Conservation (phyloP, 139 green algal species). For the Chlamydomonas sphaeroides region DNA sequence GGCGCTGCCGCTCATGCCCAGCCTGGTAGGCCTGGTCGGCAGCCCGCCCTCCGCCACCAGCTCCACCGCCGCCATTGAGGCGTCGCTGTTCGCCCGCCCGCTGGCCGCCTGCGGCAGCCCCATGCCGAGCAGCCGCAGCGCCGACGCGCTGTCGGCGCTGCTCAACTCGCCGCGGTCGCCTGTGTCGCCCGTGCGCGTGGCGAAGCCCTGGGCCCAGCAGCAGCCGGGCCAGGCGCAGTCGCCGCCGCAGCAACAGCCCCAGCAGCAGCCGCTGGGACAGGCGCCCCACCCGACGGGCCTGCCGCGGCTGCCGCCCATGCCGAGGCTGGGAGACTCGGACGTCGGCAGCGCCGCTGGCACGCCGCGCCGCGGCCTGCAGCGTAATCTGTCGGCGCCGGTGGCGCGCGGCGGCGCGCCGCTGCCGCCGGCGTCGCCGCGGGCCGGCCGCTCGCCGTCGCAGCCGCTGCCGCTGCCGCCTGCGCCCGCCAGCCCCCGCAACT, state of each 20-base stretch:
- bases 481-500: no score
- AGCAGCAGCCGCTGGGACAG: no score
- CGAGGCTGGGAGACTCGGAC: no score
- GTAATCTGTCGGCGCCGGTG: not conserved
- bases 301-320: not conserved
- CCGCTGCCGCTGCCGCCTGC: no score
- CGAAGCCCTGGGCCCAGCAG: no score
- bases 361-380: not conserved
- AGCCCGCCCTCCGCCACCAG: not conserved
- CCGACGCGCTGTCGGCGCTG: slow-evolving; percentile 10
- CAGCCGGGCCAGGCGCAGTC: no score
- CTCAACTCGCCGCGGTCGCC: slow-evolving; percentile 19
- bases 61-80: not conserved
- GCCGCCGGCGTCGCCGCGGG: not conserved
- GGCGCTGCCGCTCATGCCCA: no score
- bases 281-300: no score
- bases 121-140: not conserved
- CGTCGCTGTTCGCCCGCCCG: not conserved
- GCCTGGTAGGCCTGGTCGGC: no score
- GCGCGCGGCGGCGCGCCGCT: not conserved
- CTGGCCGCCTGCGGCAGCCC: not conserved
- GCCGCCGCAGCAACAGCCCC: no score
- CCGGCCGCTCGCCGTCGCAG: no score
- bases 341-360: no score
- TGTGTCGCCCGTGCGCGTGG: slow-evolving; percentile 1